These are phyloP conservation scores for Trichosporon coremiiforme DNA, from an alignment of 1,284 basidiomycete genomes.

Conservation along the genomic window DNA sequence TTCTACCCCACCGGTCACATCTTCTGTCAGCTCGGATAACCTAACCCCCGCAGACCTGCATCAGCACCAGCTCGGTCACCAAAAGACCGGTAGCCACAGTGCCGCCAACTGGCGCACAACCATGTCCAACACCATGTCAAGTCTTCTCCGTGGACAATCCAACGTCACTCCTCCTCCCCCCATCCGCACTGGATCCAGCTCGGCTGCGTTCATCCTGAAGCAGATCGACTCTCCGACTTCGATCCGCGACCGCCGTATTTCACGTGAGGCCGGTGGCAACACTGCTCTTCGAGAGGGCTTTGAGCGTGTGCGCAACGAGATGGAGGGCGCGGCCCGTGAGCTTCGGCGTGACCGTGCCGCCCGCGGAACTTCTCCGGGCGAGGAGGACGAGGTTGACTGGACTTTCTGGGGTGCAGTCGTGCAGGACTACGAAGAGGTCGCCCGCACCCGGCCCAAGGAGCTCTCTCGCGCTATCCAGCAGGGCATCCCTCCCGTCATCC, in stretches of 20 bases:
- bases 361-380: neutral
- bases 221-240: constrained; percentile 43
- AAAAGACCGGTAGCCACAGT: constrained; percentile 15
- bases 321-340: constrained; percentile 54
- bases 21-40: neutral
- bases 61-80: constrained; percentile 1
- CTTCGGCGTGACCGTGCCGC: constrained; percentile 60
- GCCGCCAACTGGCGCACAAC: constrained; percentile 40
- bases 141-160: neutral
- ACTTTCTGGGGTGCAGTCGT: constrained; percentile 97
- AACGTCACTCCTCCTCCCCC: constrained; percentile 26
- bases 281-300: constrained; percentile 51
- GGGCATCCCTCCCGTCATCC: constrained; percentile 73
- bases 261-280: constrained; percentile 43
- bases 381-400: constrained; percentile 58
- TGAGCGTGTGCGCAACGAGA: constrained; percentile 51
- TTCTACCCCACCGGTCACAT: constrained; percentile 7
- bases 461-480: constrained; percentile 86
- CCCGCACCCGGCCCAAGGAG: constrained; percentile 72
- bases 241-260: constrained; percentile 46
- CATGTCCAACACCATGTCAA: constrained; percentile 40
- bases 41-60: neutral
- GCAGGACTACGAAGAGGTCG: constrained; percentile 84
- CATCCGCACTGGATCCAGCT: constrained; percentile 23
- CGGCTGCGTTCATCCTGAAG: constrained; percentile 35